A percentile compares a stretch with the other conserved stretches of the same genome.
Conservation (phyloP, 2,329 filamentous ascomycete species). For the Penicillium sp. region DNA sequence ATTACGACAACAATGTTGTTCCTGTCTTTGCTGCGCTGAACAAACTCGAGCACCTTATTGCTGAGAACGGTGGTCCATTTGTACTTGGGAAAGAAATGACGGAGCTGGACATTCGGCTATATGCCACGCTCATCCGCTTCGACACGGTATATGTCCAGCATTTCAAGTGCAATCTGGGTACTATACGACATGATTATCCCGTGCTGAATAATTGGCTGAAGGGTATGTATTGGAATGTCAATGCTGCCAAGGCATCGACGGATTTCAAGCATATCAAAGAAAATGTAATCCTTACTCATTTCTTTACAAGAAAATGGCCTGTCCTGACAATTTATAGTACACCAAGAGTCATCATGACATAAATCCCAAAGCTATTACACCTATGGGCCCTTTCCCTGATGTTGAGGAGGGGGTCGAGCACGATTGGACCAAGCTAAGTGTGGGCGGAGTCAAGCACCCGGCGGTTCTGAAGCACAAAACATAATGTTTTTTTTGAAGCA, state of each 20-base stretch:
- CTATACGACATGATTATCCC: conserved; percentile 64
- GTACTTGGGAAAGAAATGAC: conserved; percentile 61
- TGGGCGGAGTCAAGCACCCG: conserved; percentile 45
- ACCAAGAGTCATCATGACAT: conserved; percentile 65
- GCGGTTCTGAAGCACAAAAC: conserved; percentile 40
- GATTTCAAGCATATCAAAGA: conserved; percentile 72
- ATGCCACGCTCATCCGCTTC: conserved; percentile 63
- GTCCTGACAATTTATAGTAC: conserved; percentile 40
- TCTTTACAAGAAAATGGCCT: background rate
- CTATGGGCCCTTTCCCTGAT: conserved; percentile 63
- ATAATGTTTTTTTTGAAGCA: too few relatives aligned
- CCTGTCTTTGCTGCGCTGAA: conserved; percentile 65
- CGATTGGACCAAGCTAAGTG: conserved; percentile 53
- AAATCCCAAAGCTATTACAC: conserved; percentile 66
- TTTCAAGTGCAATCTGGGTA: conserved; percentile 69
- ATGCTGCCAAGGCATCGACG: conserved; percentile 62
- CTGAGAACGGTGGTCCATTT: conserved; percentile 57
- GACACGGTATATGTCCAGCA: conserved; percentile 68
- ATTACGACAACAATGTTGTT: conserved; percentile 59
- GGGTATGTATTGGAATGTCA: conserved; percentile 61
- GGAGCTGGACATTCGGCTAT: conserved; percentile 63
- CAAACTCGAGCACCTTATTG: conserved; percentile 57
- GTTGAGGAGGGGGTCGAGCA: conserved; percentile 58
- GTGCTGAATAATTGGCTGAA: conserved; percentile 65
- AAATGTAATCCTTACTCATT: conserved; percentile 47